Conservation (phyloP, 306 rosid species). For the Adenanthera pavonina region DNA sequence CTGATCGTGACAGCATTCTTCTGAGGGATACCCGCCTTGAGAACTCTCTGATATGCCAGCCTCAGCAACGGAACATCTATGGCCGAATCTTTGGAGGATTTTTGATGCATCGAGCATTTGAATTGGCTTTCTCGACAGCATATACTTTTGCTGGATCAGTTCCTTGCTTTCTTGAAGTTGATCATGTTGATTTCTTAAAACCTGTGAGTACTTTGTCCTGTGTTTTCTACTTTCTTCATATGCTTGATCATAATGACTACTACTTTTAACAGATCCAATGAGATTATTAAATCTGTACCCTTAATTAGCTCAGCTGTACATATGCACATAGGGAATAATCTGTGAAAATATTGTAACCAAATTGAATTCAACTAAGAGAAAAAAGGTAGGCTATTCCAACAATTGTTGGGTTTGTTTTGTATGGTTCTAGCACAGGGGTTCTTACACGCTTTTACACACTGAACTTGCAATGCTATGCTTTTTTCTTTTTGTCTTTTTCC, state of each 20-base stretch:
- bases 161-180: slow-evolving; percentile 90
- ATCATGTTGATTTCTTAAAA: slow-evolving; percentile 87
- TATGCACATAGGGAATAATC: neutral
- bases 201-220: slow-evolving; percentile 65
- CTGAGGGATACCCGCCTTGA: slow-evolving; percentile 80
- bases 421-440: neutral
- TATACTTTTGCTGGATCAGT: slow-evolving; percentile 88
- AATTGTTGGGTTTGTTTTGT: neutral
- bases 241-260: slow-evolving; percentile 12
- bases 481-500: neutral
- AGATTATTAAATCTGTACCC: neutral
- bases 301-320: neutral
- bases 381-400: neutral
- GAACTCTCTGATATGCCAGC: slow-evolving; percentile 85
- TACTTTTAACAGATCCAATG: neutral
- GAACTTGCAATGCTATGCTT: neutral
- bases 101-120: slow-evolving; percentile 93
- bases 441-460: neutral
- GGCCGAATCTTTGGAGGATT: slow-evolving; percentile 98
- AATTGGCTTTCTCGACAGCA: slow-evolving; percentile 92
- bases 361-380: slow-evolving; percentile 11
- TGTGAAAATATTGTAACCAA: slow-evolving; percentile 11
- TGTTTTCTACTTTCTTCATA: neutral
- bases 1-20: slow-evolving; percentile 89
- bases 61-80: slow-evolving; percentile 91